These are phyloP conservation scores for Chimonanthus salicifolius DNA, from an alignment of 164 flowering plant genomes.

Conservation along the genomic window DNA sequence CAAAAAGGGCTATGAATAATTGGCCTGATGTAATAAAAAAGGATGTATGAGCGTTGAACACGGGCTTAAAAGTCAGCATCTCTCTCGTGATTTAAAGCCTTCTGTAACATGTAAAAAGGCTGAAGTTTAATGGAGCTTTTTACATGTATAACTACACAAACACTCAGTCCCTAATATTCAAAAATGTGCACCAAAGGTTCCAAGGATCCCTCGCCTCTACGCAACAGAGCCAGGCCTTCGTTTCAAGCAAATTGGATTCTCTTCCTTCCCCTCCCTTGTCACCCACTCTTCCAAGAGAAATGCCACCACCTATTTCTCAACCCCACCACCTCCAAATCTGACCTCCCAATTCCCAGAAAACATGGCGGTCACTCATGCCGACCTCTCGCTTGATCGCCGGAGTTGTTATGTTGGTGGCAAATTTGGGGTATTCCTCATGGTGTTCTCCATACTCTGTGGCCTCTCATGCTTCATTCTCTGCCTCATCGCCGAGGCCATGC, in stretches of 20 bases:
- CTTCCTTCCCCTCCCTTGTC: background rate
- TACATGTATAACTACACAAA: background rate
- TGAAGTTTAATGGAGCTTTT: background rate
- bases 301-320: background rate
- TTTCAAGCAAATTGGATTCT: conserved; percentile 8
- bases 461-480: conserved; percentile 72
- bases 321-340: background rate
- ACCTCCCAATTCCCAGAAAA: conserved; percentile 9
- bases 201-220: conserved; percentile 1
- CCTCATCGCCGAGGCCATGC: conserved; percentile 75
- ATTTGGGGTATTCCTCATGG: conserved; percentile 47
- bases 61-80: background rate
- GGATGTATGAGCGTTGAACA: too few relatives aligned
- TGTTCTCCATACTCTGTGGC: conserved; percentile 62
- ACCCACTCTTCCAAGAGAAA: background rate
- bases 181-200: background rate
- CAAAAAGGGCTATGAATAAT: too few relatives aligned
- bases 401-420: conserved; percentile 56
- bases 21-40: too few relatives aligned
- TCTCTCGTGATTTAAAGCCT: background rate
- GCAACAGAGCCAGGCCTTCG: conserved; percentile 2
- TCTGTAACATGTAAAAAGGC: background rate
- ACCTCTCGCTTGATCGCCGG: conserved; percentile 49
- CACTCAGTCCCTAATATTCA: too few relatives aligned
- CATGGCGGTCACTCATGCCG: conserved; percentile 87